Conservation (phyloP, 352 stramenopile species). For the Phytophthora fragariaefolia region DNA sequence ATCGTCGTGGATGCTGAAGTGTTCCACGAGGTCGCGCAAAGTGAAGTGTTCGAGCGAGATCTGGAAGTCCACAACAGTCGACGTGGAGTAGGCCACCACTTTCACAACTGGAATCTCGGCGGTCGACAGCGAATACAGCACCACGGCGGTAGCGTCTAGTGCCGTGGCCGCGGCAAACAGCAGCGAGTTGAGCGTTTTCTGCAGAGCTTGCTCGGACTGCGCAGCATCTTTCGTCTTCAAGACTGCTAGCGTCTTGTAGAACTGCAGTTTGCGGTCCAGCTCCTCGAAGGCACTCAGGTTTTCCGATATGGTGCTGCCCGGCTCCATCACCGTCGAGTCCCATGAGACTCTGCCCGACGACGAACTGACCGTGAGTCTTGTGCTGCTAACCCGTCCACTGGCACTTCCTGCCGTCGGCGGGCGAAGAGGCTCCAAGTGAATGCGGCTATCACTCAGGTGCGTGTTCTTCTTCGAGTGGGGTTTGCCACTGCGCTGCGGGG, state of each 20-base stretch:
- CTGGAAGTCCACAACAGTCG: constrained; percentile 51
- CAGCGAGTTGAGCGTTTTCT: constrained; percentile 54
- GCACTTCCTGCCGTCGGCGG: constrained; percentile 38
- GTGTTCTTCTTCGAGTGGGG: constrained; percentile 61
- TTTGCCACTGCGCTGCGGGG: constrained; percentile 55
- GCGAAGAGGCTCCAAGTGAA: constrained; percentile 69
- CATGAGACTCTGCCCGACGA: constrained; percentile 51
- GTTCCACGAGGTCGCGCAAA: constrained; percentile 50
- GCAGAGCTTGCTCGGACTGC: constrained; percentile 46
- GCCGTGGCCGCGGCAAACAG: constrained; percentile 45
- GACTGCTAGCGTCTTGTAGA: constrained; percentile 62
- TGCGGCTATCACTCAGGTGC: constrained; percentile 56
- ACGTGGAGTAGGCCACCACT: constrained; percentile 59
- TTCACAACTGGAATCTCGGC: constrained; percentile 38
- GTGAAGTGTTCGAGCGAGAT: constrained; percentile 58
- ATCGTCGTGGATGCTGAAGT: constrained; percentile 25
- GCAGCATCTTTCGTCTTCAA: constrained; percentile 59
- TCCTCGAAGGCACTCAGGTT: constrained; percentile 42
- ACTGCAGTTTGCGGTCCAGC: constrained; percentile 57
- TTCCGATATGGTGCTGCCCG: constrained; percentile 45
- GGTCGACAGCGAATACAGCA: constrained; percentile 65
- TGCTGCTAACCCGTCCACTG: constrained; percentile 18
- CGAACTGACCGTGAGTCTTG: constrained; percentile 43
- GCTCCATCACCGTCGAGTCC: constrained; percentile 48
- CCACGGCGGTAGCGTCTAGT: constrained; percentile 52